A percentile compares a stretch with the other conserved stretches of the same genome.
Evolutionary conservation across 2,329 filamentous ascomycete species (phyloP).

Genomic region (Colletotrichum filicis): DNA sequence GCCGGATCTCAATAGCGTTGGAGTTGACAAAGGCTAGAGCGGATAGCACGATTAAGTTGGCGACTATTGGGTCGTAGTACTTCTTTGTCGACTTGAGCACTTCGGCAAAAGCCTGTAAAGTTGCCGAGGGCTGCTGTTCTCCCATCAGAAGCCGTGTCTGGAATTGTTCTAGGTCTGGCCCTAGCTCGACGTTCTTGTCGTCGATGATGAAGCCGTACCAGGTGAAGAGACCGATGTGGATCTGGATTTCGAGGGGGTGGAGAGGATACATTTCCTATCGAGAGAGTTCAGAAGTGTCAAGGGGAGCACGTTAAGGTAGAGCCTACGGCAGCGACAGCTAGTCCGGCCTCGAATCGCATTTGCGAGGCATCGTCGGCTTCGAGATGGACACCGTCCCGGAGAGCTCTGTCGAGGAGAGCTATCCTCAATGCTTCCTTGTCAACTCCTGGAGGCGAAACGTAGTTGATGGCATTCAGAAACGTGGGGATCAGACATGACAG

Average conservation of each 20-base stretch:
- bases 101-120: conserved; percentile 39
- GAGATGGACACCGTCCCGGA: background rate
- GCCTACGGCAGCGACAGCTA: conserved; percentile 17
- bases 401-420: conserved; percentile 1
- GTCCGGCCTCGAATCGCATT: conserved; percentile 23
- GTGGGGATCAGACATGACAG: conserved; percentile 16
- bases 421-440: background rate
- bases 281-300: no score
- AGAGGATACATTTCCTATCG: conserved; percentile 33
- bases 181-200: conserved; percentile 39
- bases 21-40: conserved; percentile 44
- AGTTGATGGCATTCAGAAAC: conserved; percentile 11
- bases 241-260: conserved; percentile 39
- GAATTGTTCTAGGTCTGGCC: conserved; percentile 38
- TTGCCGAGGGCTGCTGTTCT: conserved; percentile 35
- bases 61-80: conserved; percentile 40
- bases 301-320: background rate
- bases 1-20: conserved; percentile 39
- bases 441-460: background rate
- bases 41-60: conserved; percentile 42
- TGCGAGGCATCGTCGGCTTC: conserved; percentile 6
- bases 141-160: conserved; percentile 39
- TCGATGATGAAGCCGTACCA: conserved; percentile 44
- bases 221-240: conserved; percentile 46
- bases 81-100: conserved; percentile 37